Evolutionary conservation across 148 eudicot species (phyloP), one percentile per base, ranked within the genome.

Genomic region (Rhododendron simsii): DNA sequence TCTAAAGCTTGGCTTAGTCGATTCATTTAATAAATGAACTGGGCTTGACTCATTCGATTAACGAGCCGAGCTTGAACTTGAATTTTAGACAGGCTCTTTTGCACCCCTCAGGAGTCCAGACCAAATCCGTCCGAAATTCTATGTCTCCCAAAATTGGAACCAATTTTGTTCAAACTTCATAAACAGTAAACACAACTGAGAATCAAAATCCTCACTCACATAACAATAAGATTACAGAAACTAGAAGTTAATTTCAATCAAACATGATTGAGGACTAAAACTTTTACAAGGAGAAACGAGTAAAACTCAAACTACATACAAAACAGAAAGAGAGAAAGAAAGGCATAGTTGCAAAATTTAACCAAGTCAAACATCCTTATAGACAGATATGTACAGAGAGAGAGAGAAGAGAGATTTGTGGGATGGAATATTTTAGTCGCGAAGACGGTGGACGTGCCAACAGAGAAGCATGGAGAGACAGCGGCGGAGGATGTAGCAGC

Each of bases 401-500:
- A 78, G n/a, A 21, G 47, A 77, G 45, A 76, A 14, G 26, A 35
- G 80, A 20, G 51, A 4, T 4, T 5, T 3, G 47, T 7, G 44
- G 45, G 53, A 16, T 4, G 4, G 30, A 23, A 61, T 20, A 57
- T 8, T 67, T 18, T 51, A 81, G 44, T 81, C 83, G 23, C 61
- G 83, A 50, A 81, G 57, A 28, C 65, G 37, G n/a, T 81, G 83
- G 83, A 0, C 45, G 23, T 81, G 83, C 83, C 83, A 81, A 67
- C 83, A 81, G 83, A 51, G 65, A 81, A 81, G 83, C 45, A 53
- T 81, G 65, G 83, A 50, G 83, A 81, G 35, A 8, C 67, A 81
- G 67, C 83, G 83, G 59, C 65, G 83, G 65, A 81, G 63, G 44
- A 81, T 81, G 83, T 81, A 51, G 33, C 57, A 81, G 41, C 83